Evolutionary conservation across 345 rosid genomes (phyloP).

Genomic region (Brassica rapa): DNA sequence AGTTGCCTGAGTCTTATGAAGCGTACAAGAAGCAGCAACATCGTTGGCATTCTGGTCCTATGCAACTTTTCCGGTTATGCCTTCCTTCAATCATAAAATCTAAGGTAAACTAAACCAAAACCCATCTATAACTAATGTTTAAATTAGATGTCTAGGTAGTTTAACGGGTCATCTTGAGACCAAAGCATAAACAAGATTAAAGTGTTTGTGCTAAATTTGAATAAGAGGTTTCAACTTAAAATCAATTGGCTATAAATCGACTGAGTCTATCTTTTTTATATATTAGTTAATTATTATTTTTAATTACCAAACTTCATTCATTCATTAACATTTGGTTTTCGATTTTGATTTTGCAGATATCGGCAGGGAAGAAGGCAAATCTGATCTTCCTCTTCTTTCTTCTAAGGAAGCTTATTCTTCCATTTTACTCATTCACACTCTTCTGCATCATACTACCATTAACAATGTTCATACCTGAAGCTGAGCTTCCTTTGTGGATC

Average conservation of each 20-base stretch:
- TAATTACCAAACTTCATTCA: background rate
- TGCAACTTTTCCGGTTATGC: slow-evolving; percentile 85
- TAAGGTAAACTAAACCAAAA: slow-evolving; percentile 50
- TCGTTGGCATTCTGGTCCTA: slow-evolving; percentile 90
- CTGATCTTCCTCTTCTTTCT: slow-evolving; percentile 85
- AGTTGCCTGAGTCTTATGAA: slow-evolving; percentile 85
- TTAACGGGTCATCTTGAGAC: background rate
- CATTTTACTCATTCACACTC: slow-evolving; percentile 89
- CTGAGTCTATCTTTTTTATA: too few relatives aligned
- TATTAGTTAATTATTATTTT: background rate
- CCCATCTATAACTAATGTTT: background rate
- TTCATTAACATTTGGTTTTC: background rate
- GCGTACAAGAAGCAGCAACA: slow-evolving; percentile 54
- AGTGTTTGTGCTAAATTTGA: background rate
- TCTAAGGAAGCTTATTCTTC: slow-evolving; percentile 81
- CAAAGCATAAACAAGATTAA: background rate
- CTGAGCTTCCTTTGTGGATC: slow-evolving; percentile 85
- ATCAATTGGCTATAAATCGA: background rate
- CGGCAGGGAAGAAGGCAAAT: slow-evolving; percentile 70
- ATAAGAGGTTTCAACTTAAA: too few relatives aligned
- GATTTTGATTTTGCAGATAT: slow-evolving; percentile 51
- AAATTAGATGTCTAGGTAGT: background rate
- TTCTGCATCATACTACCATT: slow-evolving; percentile 89
- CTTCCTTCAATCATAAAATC: slow-evolving; percentile 75
- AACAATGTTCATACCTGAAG: slow-evolving; percentile 90